A percentile compares a stretch with the other conserved stretches of the same genome.
Evolutionary conservation across 805 yeast species (phyloP).

Genomic region (Wickerhamiella vanderwaltii): DNA sequence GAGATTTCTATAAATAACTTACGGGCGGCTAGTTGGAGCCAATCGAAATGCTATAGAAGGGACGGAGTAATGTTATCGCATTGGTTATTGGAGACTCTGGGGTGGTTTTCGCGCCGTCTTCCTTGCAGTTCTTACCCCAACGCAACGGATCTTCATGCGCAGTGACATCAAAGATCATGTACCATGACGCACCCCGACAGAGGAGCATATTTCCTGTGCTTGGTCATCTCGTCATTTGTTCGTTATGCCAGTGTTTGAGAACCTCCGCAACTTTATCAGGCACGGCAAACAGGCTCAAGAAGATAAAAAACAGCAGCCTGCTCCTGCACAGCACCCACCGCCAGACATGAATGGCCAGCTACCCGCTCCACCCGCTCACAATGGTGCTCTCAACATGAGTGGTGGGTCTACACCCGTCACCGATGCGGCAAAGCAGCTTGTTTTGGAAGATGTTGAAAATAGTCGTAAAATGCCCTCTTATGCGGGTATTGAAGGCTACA

Average conservation of each 20-base stretch:
- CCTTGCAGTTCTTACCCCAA: too few species aligned
- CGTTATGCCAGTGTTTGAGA: conserved; percentile 29
- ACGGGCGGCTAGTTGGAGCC: too few species aligned
- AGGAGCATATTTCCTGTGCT: not conserved
- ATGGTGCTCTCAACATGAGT: conserved; percentile 1
- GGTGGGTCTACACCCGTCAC: conserved; percentile 9
- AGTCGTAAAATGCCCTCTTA: conserved; percentile 27
- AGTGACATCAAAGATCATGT: conserved; percentile 16
- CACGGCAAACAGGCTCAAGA: conserved; percentile 48
- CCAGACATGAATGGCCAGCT: not conserved
- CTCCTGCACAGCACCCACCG: not conserved
- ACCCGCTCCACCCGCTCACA: conserved; percentile 7
- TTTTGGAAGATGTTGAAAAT: conserved; percentile 30
- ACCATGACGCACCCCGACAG: not conserved
- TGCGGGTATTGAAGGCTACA: conserved; percentile 31
- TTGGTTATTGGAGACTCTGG: too few species aligned
- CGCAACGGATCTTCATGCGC: not conserved
- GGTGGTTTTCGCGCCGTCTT: too few species aligned
- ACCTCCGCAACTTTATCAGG: conserved; percentile 48
- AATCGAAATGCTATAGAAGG: too few species aligned
- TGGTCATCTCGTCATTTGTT: conserved; percentile 3
- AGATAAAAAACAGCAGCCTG: conserved; percentile 18
- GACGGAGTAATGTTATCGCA: too few species aligned
- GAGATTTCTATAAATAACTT: too few species aligned
- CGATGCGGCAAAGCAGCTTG: conserved; percentile 29